A percentile compares a stretch with the other conserved stretches of the same genome.
These are phyloP conservation scores for Chaetomiaceae sp. DNA, from an alignment of 2,329 filamentous ascomycete genomes.

Conservation along the genomic window DNA sequence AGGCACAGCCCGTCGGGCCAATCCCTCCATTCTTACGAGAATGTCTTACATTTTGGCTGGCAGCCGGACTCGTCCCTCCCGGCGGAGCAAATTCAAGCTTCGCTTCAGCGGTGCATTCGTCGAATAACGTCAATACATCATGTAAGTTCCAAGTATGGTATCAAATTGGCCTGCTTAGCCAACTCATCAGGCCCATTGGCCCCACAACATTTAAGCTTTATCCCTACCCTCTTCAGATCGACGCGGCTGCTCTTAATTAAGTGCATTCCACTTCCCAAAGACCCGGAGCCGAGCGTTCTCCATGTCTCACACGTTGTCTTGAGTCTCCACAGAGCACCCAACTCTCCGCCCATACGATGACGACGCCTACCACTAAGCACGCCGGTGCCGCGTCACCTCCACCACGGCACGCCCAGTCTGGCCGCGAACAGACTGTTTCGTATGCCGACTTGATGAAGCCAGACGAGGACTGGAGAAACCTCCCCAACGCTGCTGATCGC, in stretches of 20 bases:
- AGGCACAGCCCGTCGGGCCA: not conserved
- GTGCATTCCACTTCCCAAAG: not conserved
- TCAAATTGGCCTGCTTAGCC: too few relatives aligned
- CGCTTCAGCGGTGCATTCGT: too few relatives aligned
- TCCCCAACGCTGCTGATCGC: slow-evolving; percentile 7
- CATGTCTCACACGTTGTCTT: not conserved
- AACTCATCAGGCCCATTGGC: too few relatives aligned
- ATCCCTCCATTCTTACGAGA: not conserved
- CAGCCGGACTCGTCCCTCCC: not conserved
- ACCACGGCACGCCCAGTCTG: not conserved
- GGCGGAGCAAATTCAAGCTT: not conserved
- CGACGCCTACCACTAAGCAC: not conserved
- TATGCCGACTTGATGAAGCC: slow-evolving; percentile 8
- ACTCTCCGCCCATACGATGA: not conserved
- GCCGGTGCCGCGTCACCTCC: not conserved
- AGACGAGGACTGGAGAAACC: slow-evolving; percentile 7
- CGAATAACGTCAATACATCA: too few relatives aligned
- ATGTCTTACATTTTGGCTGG: not conserved
- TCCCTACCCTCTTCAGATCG: not conserved
- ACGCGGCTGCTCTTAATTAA: not conserved
- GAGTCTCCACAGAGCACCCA: not conserved
- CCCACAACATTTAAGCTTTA: too few relatives aligned
- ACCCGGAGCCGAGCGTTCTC: not conserved
- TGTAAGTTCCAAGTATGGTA: too few relatives aligned
- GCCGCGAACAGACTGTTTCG: not conserved